These are phyloP conservation scores for Cladophialophora immunda DNA, from an alignment of 2,329 filamentous ascomycete species.

Conservation along the genomic window DNA sequence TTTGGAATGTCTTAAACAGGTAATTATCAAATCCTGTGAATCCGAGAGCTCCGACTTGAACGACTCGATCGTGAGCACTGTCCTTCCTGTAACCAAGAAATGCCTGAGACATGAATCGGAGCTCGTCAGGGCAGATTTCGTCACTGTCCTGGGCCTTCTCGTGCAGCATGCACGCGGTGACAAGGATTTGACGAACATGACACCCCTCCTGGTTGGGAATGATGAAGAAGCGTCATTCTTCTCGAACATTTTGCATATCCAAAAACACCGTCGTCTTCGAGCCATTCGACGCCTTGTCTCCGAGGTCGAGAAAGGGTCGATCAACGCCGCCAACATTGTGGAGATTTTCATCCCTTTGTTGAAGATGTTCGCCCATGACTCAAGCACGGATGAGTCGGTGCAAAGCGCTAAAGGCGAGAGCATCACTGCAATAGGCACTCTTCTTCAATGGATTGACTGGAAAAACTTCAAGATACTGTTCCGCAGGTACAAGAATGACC, in stretches of 20 bases:
- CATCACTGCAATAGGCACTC: slow-evolving; percentile 77
- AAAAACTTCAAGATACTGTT: slow-evolving; percentile 86
- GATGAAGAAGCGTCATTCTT: slow-evolving; percentile 90
- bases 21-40: slow-evolving; percentile 71
- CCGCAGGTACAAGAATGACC: slow-evolving; percentile 81
- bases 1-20: slow-evolving; percentile 79
- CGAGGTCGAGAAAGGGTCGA: slow-evolving; percentile 69
- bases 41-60: slow-evolving; percentile 57
- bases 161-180: slow-evolving; percentile 75
- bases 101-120: slow-evolving; percentile 83
- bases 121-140: slow-evolving; percentile 81
- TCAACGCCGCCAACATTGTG: slow-evolving; percentile 80
- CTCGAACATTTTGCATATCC: slow-evolving; percentile 88
- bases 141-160: slow-evolving; percentile 80
- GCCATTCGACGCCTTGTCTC: slow-evolving; percentile 79
- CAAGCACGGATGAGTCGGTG: slow-evolving; percentile 76
- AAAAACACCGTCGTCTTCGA: slow-evolving; percentile 83
- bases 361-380: slow-evolving; percentile 92
- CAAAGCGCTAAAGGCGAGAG: slow-evolving; percentile 88
- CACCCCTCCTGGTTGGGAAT: slow-evolving; percentile 71
- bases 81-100: slow-evolving; percentile 79
- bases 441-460: slow-evolving; percentile 85
- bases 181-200: slow-evolving; percentile 76
- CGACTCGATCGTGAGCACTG: slow-evolving; percentile 67
- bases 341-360: slow-evolving; percentile 90